A percentile compares a stretch with the other conserved stretches of the same genome.
These are phyloP conservation scores for Thelephora terrestris DNA, from an alignment of 1,284 basidiomycete genomes.

Conservation along the genomic window DNA sequence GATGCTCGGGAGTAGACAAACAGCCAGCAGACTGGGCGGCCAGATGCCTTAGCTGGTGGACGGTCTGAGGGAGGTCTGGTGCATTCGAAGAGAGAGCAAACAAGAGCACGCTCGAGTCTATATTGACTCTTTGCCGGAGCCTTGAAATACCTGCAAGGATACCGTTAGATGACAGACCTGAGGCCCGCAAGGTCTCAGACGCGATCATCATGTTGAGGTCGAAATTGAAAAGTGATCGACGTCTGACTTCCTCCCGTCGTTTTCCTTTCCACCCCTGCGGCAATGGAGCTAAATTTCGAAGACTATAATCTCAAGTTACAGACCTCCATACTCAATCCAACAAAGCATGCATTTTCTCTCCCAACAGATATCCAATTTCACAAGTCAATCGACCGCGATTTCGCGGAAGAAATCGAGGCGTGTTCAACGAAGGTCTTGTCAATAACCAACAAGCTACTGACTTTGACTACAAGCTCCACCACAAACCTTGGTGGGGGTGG, in stretches of 20 bases:
- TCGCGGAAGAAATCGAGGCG: constrained; percentile 57
- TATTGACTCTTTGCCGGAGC: too few species aligned
- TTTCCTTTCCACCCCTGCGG: too few species aligned
- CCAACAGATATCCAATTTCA: constrained; percentile 75
- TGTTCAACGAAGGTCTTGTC: constrained; percentile 51
- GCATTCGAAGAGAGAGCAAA: constrained; percentile 21
- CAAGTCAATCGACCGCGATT: constrained; percentile 66
- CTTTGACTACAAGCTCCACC: constrained; percentile 33
- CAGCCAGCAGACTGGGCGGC: constrained; percentile 44
- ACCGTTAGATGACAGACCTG: too few species aligned
- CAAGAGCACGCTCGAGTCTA: background rate
- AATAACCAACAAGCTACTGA: constrained; percentile 56
- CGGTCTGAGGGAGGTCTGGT: constrained; percentile 34
- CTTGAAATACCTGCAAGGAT: too few species aligned
- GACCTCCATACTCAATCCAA: constrained; percentile 46
- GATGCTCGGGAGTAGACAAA: constrained; percentile 35
- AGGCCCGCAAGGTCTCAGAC: too few species aligned
- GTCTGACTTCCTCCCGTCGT: too few species aligned
- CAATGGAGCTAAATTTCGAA: constrained; percentile 19
- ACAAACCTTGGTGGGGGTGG: constrained; percentile 32
- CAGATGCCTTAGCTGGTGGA: constrained; percentile 32
- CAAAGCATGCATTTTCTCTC: constrained; percentile 45
- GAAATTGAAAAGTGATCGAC: too few species aligned
- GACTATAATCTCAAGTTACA: constrained; percentile 44
- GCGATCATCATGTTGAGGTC: too few species aligned